These are phyloP conservation scores for Trypanosoma caninum DNA, from an alignment of 208 protist species.

Conservation along the genomic window DNA sequence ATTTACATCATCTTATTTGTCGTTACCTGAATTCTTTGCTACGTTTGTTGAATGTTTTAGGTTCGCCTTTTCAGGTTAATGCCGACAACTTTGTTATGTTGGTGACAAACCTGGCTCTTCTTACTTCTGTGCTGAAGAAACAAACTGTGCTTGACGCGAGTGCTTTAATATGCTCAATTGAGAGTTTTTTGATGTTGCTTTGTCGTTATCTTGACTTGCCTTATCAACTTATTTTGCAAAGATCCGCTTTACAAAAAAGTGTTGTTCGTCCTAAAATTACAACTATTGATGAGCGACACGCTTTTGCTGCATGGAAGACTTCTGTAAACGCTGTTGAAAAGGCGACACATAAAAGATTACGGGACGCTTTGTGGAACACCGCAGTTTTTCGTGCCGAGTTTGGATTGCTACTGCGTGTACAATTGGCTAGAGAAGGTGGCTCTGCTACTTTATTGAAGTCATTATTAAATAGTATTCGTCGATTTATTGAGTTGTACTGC, in stretches of 20 bases:
- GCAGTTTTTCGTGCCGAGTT: conserved; percentile 80
- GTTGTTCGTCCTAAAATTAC: conserved; percentile 65
- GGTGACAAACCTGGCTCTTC: conserved; percentile 43
- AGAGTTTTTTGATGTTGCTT: conserved; percentile 54
- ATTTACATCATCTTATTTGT: conserved; percentile 20
- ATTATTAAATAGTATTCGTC: conserved; percentile 29
- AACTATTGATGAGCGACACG: conserved; percentile 64
- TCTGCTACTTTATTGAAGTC: conserved; percentile 17
- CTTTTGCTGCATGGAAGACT: conserved; percentile 17
- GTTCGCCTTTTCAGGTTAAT: conserved; percentile 36
- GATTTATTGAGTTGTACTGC: conserved; percentile 64
- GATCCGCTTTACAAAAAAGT: conserved; percentile 33
- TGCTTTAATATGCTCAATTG: conserved; percentile 13
- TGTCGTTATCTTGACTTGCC: conserved; percentile 67
- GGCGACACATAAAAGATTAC: conserved; percentile 9
- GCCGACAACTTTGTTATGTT: conserved; percentile 67
- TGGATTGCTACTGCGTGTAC: conserved; percentile 47
- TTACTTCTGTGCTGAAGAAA: conserved; percentile 22
- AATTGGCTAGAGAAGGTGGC: conserved; percentile 25
- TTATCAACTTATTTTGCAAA: conserved; percentile 47
- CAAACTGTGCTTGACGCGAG: conserved; percentile 4
- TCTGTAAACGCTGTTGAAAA: conserved; percentile 4
- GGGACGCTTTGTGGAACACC: conserved; percentile 55
- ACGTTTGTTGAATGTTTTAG: conserved; percentile 13
- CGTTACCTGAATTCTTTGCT: conserved; percentile 26